Percentiles rank a stretch among this genome's conserved stretches.
phyloP scores from a whole-genome alignment of 257 asterid species.

The Nicotiana tomentosiformis region DNA sequence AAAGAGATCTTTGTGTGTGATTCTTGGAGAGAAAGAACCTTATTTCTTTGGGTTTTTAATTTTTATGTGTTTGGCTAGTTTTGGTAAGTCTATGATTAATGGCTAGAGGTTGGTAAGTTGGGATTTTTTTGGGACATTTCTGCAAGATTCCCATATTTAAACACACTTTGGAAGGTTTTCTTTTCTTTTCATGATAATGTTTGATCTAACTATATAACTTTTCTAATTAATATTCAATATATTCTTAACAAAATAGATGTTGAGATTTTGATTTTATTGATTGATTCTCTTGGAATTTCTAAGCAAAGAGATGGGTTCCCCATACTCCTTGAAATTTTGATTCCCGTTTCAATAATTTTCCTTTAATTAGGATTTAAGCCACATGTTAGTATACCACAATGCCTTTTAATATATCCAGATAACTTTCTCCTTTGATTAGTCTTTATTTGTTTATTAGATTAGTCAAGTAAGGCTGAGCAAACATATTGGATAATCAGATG shows the following conservation, averaged over 20 bases:
- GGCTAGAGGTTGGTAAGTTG: too few species aligned
- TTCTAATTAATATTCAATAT: background rate
- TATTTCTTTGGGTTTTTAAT: too few species aligned
- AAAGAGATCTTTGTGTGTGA: too few species aligned
- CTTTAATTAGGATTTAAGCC: background rate
- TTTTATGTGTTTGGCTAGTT: too few species aligned
- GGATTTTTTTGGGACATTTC: too few species aligned
- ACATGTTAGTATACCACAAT: background rate
- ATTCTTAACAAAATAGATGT: background rate
- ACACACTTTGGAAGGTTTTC: background rate
- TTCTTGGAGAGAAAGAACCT: too few species aligned
- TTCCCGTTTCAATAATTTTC: background rate
- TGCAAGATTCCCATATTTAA: too few species aligned
- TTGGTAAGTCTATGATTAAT: too few species aligned
- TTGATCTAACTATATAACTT: background rate
- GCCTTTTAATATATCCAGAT: background rate
- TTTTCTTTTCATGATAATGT: background rate
- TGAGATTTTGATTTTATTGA: background rate
- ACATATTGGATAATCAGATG: background rate
- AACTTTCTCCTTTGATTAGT: background rate
- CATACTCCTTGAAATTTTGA: background rate
- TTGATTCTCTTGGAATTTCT: background rate
- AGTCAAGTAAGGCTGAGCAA: background rate
- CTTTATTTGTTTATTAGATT: background rate
- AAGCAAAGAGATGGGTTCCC: background rate